These are phyloP conservation scores for Colletotrichum falcatum DNA, from an alignment of 2,329 filamentous ascomycete genomes.

Conservation along the genomic window DNA sequence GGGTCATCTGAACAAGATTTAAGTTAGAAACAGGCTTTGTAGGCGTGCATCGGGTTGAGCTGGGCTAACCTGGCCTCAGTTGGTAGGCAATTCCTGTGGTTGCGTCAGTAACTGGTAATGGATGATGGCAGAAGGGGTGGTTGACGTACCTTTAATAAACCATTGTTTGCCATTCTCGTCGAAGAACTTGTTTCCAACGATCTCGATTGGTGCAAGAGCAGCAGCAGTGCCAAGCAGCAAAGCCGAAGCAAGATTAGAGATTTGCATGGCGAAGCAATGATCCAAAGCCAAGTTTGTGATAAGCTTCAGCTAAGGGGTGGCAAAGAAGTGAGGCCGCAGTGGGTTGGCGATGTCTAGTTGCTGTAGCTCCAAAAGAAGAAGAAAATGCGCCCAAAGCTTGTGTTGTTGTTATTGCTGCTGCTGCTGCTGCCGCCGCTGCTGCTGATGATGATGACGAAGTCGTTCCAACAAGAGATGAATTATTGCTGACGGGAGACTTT, in stretches of 20 bases:
- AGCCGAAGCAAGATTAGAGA: constrained; percentile 49
- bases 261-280: constrained; percentile 51
- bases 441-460: constrained; percentile 1
- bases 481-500: neutral
- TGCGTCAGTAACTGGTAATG: constrained; percentile 26
- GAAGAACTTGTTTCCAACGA: constrained; percentile 87
- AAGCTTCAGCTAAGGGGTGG: constrained; percentile 12
- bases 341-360: constrained; percentile 15
- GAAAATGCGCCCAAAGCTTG: neutral
- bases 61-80: constrained; percentile 56
- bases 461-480: neutral
- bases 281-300: constrained; percentile 3
- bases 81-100: constrained; percentile 78
- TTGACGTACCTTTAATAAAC: constrained; percentile 78
- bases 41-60: constrained; percentile 9
- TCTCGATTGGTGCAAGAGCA: constrained; percentile 62
- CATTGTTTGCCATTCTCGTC: constrained; percentile 83
- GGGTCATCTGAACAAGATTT: constrained; percentile 69
- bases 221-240: constrained; percentile 52
- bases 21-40: constrained; percentile 24
- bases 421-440: neutral
- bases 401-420: neutral
- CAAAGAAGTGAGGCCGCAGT: neutral
- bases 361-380: constrained; percentile 12
- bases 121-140: neutral